Conservation (phyloP, 768 basidiomycete species). For the Tulasnella sp. region DNA sequence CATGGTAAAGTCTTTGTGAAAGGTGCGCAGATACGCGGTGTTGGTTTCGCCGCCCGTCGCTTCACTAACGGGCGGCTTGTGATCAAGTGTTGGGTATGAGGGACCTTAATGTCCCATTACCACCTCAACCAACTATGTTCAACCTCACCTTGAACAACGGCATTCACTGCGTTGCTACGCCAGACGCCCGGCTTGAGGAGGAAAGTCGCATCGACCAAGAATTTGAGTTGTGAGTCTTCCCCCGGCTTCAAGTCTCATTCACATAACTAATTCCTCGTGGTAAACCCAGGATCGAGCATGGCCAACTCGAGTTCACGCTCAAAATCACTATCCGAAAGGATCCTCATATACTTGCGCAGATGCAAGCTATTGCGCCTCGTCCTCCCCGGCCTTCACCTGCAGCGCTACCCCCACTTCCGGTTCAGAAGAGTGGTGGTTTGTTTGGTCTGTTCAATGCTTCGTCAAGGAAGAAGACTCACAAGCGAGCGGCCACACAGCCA, state of each 20-base stretch:
- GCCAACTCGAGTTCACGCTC: constrained; percentile 89
- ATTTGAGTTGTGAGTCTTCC: constrained; percentile 83
- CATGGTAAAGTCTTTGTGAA: constrained; percentile 92
- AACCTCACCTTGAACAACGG: constrained; percentile 92
- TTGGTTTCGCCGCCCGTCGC: constrained; percentile 19
- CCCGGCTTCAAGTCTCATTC: no score
- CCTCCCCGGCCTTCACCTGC: constrained; percentile 29
- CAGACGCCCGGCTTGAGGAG: constrained; percentile 49
- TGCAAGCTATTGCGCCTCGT: constrained; percentile 52
- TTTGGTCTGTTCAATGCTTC: constrained; percentile 60
- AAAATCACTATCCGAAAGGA: constrained; percentile 80
- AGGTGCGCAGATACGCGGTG: constrained; percentile 38
- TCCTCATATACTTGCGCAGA: constrained; percentile 71
- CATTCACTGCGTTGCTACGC: constrained; percentile 90
- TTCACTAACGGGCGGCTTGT: constrained; percentile 3
- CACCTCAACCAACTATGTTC: constrained; percentile 59
- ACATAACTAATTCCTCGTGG: not conserved
- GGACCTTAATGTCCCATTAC: constrained; percentile 66
- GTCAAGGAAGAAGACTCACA: constrained; percentile 57
- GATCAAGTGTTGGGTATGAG: constrained; percentile 62
- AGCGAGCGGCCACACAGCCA: constrained; percentile 29
- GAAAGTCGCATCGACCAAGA: constrained; percentile 72
- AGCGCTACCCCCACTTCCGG: constrained; percentile 39
- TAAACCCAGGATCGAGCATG: constrained; percentile 66
- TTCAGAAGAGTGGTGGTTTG: constrained; percentile 44